Percentiles rank a stretch among this genome's conserved stretches.
phyloP scores from a whole-genome alignment of 305 asterid species.

The Fraxinus dipetala region DNA sequence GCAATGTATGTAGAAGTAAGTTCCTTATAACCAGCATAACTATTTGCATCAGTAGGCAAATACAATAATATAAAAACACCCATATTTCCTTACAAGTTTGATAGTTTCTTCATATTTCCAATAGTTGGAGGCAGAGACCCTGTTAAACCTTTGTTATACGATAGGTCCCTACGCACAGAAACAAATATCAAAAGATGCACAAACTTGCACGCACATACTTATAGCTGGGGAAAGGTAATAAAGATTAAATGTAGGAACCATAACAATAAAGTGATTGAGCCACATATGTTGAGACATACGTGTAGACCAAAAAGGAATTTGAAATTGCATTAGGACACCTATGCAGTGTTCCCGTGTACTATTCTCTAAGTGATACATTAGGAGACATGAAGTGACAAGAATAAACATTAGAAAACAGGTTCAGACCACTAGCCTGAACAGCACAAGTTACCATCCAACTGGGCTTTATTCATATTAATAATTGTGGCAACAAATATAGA shows the following conservation, averaged over 20 bases:
- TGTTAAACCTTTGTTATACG: constrained; percentile 58
- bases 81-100: constrained; percentile 41
- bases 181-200: neutral
- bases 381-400: neutral
- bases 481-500: neutral
- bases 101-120: constrained; percentile 46
- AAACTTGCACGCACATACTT: neutral
- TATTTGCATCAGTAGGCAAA: constrained; percentile 2
- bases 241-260: neutral
- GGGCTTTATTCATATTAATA: neutral
- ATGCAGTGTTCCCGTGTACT: neutral
- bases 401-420: neutral
- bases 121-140: constrained; percentile 73
- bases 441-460: neutral
- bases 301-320: neutral
- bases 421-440: neutral
- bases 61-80: neutral
- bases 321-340: neutral
- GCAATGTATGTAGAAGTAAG: constrained; percentile 27
- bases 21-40: neutral
- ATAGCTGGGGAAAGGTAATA: neutral
- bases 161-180: constrained; percentile 57
- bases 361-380: neutral
- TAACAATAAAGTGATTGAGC: neutral
- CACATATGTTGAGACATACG: neutral